Percentiles rank a stretch among this genome's conserved stretches.
These are phyloP conservation scores for Eucalyptus marginata DNA, from an alignment of 345 rosid genomes.

Conservation along the genomic window DNA sequence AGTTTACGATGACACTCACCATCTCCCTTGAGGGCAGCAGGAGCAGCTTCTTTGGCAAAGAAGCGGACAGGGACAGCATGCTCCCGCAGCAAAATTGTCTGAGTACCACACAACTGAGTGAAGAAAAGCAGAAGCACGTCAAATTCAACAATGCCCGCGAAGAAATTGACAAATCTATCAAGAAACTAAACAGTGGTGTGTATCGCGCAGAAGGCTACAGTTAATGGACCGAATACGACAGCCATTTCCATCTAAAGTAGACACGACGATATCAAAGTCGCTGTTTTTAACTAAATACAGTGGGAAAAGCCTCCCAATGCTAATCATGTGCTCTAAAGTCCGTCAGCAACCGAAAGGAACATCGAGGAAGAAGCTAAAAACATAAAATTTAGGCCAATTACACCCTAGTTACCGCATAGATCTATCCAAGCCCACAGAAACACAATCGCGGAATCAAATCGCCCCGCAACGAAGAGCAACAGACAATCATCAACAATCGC, in stretches of 20 bases:
- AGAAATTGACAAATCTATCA: neutral
- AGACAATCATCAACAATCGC: neutral
- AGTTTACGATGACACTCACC: slow-evolving; percentile 33
- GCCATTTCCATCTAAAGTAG: neutral
- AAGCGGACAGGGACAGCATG: slow-evolving; percentile 47
- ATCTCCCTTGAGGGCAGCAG: slow-evolving; percentile 67
- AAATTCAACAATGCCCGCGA: neutral
- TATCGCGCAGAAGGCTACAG: neutral
- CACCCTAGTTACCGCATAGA: neutral
- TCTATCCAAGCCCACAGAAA: neutral
- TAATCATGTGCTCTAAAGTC: neutral
- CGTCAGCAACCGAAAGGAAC: neutral
- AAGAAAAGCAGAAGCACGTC: neutral
- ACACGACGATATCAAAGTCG: neutral
- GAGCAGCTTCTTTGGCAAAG: slow-evolving; percentile 71
- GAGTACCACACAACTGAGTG: slow-evolving; percentile 47
- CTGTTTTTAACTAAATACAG: neutral
- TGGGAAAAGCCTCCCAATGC: neutral
- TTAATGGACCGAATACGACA: neutral
- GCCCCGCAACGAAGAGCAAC: neutral
- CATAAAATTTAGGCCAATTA: neutral
- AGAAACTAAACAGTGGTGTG: neutral
- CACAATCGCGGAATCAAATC: neutral
- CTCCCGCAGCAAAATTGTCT: slow-evolving; percentile 33
- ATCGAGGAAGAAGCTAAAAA: neutral